Conservation (phyloP, 305 asterid genomes). For the Solanum hybrid region DNA sequence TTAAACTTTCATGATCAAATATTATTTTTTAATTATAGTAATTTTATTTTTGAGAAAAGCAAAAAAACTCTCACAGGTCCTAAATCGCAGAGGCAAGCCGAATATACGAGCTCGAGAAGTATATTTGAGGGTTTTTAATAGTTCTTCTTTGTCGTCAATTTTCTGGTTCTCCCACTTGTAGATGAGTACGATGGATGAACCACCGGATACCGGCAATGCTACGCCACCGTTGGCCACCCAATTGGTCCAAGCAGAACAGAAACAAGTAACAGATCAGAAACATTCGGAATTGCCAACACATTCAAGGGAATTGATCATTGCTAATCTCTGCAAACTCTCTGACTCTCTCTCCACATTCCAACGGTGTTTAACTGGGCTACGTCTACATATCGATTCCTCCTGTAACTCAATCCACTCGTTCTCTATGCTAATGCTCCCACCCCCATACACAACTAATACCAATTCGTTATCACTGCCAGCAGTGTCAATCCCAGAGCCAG, state of each 20-base stretch:
- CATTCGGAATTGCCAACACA: background rate
- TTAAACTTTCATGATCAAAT: background rate
- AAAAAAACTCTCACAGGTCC: background rate
- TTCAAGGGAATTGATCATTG: background rate
- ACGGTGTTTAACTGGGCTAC: conserved; percentile 47
- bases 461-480: background rate
- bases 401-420: conserved; percentile 28
- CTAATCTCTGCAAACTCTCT: conserved; percentile 37
- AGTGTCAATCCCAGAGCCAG: background rate
- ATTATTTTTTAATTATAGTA: background rate
- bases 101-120: background rate
- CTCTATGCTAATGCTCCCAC: conserved; percentile 21
- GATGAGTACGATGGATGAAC: background rate
- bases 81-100: background rate
- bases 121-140: background rate
- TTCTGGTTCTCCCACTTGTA: background rate
- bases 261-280: background rate
- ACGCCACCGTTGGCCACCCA: background rate
- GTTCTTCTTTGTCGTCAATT: background rate
- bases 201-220: background rate
- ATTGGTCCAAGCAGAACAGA: background rate
- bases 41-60: no score
- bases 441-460: background rate
- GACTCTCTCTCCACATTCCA: conserved; percentile 41
- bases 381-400: conserved; percentile 37